Evolutionary conservation across 2,329 filamentous ascomycete species (phyloP), one percentile per base, ranked within the genome.

Genomic region (Neobulgaria alba): DNA sequence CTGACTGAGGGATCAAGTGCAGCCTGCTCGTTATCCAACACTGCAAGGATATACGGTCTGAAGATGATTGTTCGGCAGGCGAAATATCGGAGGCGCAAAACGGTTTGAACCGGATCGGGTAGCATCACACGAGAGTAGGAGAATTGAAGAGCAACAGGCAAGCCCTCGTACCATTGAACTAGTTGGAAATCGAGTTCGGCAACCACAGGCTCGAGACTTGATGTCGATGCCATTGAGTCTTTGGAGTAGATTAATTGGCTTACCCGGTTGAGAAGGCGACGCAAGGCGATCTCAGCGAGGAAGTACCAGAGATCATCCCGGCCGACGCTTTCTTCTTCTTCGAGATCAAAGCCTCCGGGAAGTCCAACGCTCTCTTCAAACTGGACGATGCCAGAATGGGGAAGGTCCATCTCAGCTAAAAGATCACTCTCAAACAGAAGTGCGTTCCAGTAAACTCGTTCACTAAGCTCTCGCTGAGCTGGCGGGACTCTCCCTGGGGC

Each of bases 61-160:
- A 87, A 90, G 50, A 92, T 90, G 54, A 90, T 89, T 18, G 85
- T 90, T 42, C 84, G 79, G 61, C 85, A 92, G 31, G 85, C 85
- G 60, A 86, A 89, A 64, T 90, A 92, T 20, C 85, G 75, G 45
- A 90, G 67, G 33, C 85, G 73, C 36, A 92, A 66, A 5, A 90
- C 85, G 0, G 83, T 87, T 61, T 90, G 85, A 4, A 88, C 77
- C 3, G 83, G 79, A 54, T 87, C 83, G 41, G 77, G 72, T 18
- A 87, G 67, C 37, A 79, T 72, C 0, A 75, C 68, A 40, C 79
- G 71, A 26, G 77, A 77, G 55, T 86, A 83, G 1, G 85, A 81
- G 51, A 92, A 92, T 53, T 87, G 84, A 43, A 92, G 71, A 3
- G 84, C 74, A 30, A 75, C 60, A 4, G 85, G 85, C 32, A 92